These are phyloP conservation scores for Dendrobium catenatum DNA, from an alignment of 106 monocot genomes.

Conservation along the genomic window DNA sequence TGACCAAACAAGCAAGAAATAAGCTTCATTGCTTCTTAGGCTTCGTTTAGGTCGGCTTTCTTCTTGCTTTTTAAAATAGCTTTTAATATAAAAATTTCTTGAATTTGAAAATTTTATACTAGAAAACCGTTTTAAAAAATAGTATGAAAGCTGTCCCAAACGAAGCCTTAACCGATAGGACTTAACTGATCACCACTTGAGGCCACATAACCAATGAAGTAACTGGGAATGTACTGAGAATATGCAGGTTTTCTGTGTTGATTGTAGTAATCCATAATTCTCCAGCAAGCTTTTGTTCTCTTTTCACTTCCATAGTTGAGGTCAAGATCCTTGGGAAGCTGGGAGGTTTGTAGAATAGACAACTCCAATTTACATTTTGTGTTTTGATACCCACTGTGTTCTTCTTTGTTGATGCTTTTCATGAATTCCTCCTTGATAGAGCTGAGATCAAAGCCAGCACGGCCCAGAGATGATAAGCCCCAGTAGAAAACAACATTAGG, in stretches of 20 bases:
- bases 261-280: constrained; percentile 1
- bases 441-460: background rate
- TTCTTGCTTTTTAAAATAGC: no score
- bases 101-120: no score
- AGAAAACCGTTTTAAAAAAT: no score
- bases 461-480: background rate
- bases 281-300: constrained; percentile 4
- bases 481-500: constrained; percentile 4
- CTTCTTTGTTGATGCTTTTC: background rate
- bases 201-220: background rate
- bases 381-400: background rate
- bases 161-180: background rate
- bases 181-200: background rate
- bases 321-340: background rate
- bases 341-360: background rate
- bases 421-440: constrained; percentile 6
- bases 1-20: background rate
- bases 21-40: background rate
- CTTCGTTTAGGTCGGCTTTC: no score
- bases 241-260: constrained; percentile 4
- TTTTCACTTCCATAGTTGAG: background rate
- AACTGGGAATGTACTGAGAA: constrained; percentile 1
- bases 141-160: no score
- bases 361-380: background rate
- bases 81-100: no score